Base-by-base conservation (phyloP, 2,329 filamentous ascomycete species). In the Colletotrichum chrysophilum region DNA sequence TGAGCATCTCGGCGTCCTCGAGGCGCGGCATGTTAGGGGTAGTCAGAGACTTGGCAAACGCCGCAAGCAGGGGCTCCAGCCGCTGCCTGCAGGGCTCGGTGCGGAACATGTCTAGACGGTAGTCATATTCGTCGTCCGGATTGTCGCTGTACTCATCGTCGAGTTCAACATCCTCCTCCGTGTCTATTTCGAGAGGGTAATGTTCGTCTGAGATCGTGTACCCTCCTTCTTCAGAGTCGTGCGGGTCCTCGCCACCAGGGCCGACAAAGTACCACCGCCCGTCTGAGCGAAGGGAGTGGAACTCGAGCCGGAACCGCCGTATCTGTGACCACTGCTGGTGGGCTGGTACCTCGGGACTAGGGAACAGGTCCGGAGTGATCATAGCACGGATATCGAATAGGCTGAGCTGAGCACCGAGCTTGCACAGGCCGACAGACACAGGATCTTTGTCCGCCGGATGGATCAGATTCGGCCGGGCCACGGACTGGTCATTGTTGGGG, bases 251-350 rank as follows among this genome's bases (percentile, higher is more conserved):
- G 56, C 78, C 77, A 34, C 75, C 66, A 12, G 79, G 79, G 38
- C 79, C 79, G 72, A 78, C 77, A 71, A 79, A 80, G 70, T 80
- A 80, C 79, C 78, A 79, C 58, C 66, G 71, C n/a, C 78, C 78
- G 38, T 79, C 78, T 28, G 78, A 74, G 24, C 78, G 62, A 32
- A 76, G 75, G 38, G 71, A 48, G 32, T 78, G 78, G 55, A 79
- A 79, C 69, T 79, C 78, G 64, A 80, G 66, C 24, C 66, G 73
- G 48, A 80, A 74, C 9, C 77, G 78, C 43, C 66, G 76, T 77
- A 80, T 77, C 30, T 66, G 71, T n/a, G 70, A 77, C 77, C 77
- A 79, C 74, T 76, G 78, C 74, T 74, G 69, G 18, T 75, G 38
- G 32, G 52, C 18, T 30, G 48, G 61, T 28, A 71, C 66, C 28